Conservation (phyloP, 306 rosid species). For the Oxytropis ochrocephala region DNA sequence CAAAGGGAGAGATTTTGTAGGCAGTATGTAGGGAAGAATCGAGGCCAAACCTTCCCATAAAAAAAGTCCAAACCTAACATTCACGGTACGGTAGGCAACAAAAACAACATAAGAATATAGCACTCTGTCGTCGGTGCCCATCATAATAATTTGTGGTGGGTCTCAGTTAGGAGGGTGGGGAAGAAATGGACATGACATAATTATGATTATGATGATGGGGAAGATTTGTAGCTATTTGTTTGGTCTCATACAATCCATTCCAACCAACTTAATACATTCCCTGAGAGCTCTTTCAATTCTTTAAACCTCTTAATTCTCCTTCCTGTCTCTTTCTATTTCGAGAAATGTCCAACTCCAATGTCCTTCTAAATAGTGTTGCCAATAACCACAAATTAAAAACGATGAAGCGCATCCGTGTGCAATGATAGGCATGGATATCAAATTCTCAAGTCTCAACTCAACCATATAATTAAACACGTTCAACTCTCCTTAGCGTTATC, state of each 20-base stretch:
- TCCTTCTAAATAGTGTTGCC: background rate
- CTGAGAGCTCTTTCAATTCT: background rate
- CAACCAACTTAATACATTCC: constrained; percentile 23
- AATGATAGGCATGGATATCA: constrained; percentile 17
- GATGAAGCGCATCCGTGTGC: constrained; percentile 22
- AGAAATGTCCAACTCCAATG: background rate
- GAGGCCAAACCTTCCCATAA: no score
- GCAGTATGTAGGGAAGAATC: no score
- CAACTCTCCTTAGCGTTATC: background rate
- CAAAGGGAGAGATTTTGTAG: no score
- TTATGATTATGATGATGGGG: constrained; percentile 10
- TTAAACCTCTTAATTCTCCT: background rate
- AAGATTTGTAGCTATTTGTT: constrained; percentile 16
- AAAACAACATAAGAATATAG: constrained; percentile 28
- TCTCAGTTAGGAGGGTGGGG: background rate
- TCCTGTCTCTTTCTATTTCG: constrained; percentile 24
- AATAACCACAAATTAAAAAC: constrained; percentile 6
- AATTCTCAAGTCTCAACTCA: background rate
- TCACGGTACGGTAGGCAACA: constrained; percentile 16
- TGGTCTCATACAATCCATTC: constrained; percentile 12
- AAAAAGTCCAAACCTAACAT: constrained; percentile 1
- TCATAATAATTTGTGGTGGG: constrained; percentile 28
- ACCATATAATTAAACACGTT: background rate
- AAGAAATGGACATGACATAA: constrained; percentile 14
- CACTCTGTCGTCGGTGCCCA: constrained; percentile 33